Evolutionary conservation across 228 moss, liverwort and hornwort genomes (phyloP), one percentile per base, ranked within the genome.

Genomic region (Sphagnum magellanicum): DNA sequence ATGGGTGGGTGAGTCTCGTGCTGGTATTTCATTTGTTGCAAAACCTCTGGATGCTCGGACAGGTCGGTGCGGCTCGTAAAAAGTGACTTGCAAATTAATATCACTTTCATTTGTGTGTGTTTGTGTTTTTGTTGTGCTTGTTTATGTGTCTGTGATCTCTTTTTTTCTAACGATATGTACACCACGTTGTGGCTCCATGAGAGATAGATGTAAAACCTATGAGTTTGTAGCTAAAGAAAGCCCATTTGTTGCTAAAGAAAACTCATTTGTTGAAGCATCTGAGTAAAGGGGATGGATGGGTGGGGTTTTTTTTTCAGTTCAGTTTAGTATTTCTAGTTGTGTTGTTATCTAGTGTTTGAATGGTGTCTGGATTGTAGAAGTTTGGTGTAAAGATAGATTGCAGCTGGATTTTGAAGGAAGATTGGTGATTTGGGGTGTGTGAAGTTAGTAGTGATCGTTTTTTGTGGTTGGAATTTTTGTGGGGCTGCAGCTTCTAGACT

Each of bases 41-140:
- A 9, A 48, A 77, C 68, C 1, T 65, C 53, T 71, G 5, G 6
- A 71, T 85, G 76, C 8, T 9, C 11, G 3, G 5, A 1, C 47
- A 50, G 8, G 85, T 85, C 58, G 55, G 32, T 4, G 52, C 6
- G 3, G 81, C 81, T 16, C 79, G 85, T 50, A 77, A 71, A 50
- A 85, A 79, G 84, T 84, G 68, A 11, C 64, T 14, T 10, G 5
- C 10, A 32, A 61, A 60, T 16, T 59, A 5, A 0, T 10, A 13
- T 7, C 12, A 48, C 46, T 14, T 59, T 47, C 13, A 15, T 48
- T 62, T 63, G 48, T 16, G 17, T 52, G 4, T 10, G 10, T 12
- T 68, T 14, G 8, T 11, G 49, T 4, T 66, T 32, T 7, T 66
- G 49, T 6, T 8, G 6, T 51, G 8, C 46, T 66, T 50, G 0